Conservation (phyloP, 148 eudicot genomes). For the Silene uniflora region DNA sequence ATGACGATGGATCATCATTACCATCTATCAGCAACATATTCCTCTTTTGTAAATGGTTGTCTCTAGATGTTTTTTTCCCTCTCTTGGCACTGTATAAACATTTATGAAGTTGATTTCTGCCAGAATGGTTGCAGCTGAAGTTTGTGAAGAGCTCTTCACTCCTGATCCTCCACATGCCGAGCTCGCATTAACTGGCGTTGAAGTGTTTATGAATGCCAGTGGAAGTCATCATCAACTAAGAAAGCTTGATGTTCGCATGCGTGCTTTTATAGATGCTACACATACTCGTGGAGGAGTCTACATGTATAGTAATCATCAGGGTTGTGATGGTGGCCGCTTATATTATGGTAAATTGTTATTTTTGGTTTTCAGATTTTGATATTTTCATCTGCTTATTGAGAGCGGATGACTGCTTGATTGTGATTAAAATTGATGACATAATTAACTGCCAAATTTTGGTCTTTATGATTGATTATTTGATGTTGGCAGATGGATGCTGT, state of each 20-base stretch:
- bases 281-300: constrained; percentile 91
- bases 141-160: constrained; percentile 84
- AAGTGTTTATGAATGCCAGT: constrained; percentile 96
- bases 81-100: background rate
- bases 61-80: too few relatives aligned
- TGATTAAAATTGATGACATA: background rate
- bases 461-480: constrained; percentile 20
- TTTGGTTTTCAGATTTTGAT: too few relatives aligned
- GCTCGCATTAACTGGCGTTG: constrained; percentile 90
- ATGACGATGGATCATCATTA: too few relatives aligned
- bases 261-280: constrained; percentile 85
- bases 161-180: constrained; percentile 78
- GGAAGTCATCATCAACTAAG: constrained; percentile 97
- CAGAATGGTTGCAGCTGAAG: constrained; percentile 93
- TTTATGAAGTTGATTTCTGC: constrained; percentile 23
- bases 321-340: constrained; percentile 94
- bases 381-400: background rate
- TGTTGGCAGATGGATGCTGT: constrained; percentile 80
- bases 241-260: constrained; percentile 85
- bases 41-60: too few relatives aligned
- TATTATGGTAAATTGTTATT: constrained; percentile 55
- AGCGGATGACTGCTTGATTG: background rate
- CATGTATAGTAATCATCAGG: constrained; percentile 96
- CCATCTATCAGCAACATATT: too few relatives aligned
- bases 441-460: background rate